Evolutionary conservation across 768 basidiomycete species (phyloP).

Genomic region (Xerocomellus chrysenteron): DNA sequence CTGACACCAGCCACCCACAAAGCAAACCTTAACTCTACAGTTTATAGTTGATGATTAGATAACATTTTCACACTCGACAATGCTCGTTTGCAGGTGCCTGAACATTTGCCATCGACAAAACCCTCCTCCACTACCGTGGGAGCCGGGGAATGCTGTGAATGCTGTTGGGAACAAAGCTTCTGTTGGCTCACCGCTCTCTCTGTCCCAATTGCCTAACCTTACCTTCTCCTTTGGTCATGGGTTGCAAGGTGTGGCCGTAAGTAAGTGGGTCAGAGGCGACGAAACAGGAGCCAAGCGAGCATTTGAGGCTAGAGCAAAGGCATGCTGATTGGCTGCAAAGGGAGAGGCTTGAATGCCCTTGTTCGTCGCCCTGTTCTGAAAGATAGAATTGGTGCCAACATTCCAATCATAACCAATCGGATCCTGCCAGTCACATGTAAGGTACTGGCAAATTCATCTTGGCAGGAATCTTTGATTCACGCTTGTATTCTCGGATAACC

Average conservation of each 20-base stretch:
- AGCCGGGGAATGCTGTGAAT: conserved; percentile 35
- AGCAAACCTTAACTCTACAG: too few species aligned
- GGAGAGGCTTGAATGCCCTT: conserved; percentile 26
- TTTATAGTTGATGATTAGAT: too few species aligned
- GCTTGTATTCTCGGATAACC: not conserved
- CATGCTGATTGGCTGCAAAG: conserved; percentile 42
- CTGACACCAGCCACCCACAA: too few species aligned
- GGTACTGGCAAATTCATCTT: not conserved
- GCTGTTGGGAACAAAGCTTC: conserved; percentile 35
- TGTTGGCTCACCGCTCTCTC: conserved; percentile 28
- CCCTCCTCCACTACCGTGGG: too few species aligned
- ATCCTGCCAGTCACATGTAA: not conserved
- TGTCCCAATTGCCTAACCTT: conserved; percentile 42
- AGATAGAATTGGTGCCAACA: not conserved
- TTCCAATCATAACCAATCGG: not conserved
- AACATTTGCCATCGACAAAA: too few species aligned
- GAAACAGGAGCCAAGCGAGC: conserved; percentile 38
- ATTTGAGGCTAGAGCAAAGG: conserved; percentile 43
- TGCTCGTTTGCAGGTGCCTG: too few species aligned
- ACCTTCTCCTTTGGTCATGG: conserved; percentile 52
- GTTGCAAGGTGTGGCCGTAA: conserved; percentile 50
- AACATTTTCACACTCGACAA: too few species aligned
- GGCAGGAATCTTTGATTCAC: not conserved
- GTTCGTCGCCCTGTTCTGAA: not conserved
- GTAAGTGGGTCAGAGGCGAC: conserved; percentile 47